Evolutionary conservation across 352 stramenopile genomes (phyloP).

Genomic region (Phytophthora sp.): DNA sequence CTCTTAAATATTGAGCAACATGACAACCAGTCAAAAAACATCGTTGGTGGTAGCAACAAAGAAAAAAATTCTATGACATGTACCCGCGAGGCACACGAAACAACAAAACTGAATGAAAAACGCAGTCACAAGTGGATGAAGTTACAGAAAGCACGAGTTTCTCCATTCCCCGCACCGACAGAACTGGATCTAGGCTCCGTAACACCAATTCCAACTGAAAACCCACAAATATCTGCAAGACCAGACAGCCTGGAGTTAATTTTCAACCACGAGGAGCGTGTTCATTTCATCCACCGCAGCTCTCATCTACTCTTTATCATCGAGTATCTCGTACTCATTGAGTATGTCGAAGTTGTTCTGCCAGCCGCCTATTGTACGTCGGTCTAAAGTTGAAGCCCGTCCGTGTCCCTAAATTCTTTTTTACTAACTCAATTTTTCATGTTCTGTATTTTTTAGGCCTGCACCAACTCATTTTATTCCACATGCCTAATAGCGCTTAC

Average conservation of each 20-base stretch:
- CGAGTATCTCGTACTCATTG: constrained; percentile 48
- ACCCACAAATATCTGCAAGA: not conserved
- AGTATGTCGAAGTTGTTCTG: constrained; percentile 50
- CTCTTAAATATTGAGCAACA: constrained; percentile 11
- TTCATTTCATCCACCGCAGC: constrained; percentile 32
- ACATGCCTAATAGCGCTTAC: constrained; percentile 36
- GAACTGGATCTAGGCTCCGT: not conserved
- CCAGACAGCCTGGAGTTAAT: constrained; percentile 5
- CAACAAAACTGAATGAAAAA: not conserved
- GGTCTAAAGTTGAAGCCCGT: not conserved
- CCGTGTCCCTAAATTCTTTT: not conserved
- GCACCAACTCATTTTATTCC: constrained; percentile 20
- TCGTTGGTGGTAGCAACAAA: not conserved
- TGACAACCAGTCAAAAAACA: not conserved
- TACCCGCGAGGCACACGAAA: not conserved
- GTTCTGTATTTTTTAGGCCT: constrained; percentile 5
- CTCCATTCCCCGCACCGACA: not conserved
- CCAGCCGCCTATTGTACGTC: constrained; percentile 42
- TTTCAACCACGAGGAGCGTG: constrained; percentile 22
- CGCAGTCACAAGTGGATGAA: not conserved
- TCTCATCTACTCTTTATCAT: constrained; percentile 40
- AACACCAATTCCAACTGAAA: not conserved
- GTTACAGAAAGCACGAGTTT: constrained; percentile 7
- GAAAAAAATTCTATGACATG: not conserved
- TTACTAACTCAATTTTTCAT: not conserved